These are phyloP conservation scores for Fabrea salina DNA, from an alignment of 169 alveolate species.

Conservation along the genomic window DNA sequence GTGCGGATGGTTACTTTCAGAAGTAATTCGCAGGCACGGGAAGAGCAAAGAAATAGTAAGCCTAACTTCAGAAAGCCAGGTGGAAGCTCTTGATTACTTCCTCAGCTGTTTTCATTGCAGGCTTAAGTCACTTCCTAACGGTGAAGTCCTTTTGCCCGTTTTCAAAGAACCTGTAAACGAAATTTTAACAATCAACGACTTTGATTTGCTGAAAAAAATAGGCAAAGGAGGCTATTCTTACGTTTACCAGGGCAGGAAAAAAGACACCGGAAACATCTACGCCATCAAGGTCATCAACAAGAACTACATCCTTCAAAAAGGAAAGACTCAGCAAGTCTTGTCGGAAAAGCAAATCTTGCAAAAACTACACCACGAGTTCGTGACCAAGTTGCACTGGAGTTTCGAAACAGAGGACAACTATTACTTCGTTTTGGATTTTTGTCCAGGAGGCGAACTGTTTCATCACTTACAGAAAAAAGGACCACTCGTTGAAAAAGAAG, in stretches of 20 bases:
- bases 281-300: slow-evolving; percentile 73
- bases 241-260: slow-evolving; percentile 72
- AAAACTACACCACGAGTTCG: slow-evolving; percentile 42
- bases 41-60: too few species aligned
- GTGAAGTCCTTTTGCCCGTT: too few species aligned
- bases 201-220: slow-evolving; percentile 52
- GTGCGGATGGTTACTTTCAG: slow-evolving; percentile 34
- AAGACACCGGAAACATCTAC: slow-evolving; percentile 64
- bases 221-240: slow-evolving; percentile 80
- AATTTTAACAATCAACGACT: slow-evolving; percentile 46
- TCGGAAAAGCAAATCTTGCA: slow-evolving; percentile 52
- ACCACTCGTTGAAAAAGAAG: slow-evolving; percentile 55
- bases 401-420: slow-evolving; percentile 59
- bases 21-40: too few species aligned
- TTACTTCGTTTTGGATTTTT: slow-evolving; percentile 64
- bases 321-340: slow-evolving; percentile 47
- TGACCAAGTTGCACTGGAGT: slow-evolving; percentile 52
- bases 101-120: too few species aligned
- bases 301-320: slow-evolving; percentile 42
- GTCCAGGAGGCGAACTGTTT: slow-evolving; percentile 69
- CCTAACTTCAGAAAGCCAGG: too few species aligned
- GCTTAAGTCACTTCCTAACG: too few species aligned
- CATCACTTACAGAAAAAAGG: slow-evolving; percentile 52
- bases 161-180: neutral
- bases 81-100: too few species aligned